Percentiles rank a stretch among this genome's conserved stretches.
Evolutionary conservation across 495 filamentous ascomycete species (phyloP).

Genomic region (Penicillium bialowiezense): DNA sequence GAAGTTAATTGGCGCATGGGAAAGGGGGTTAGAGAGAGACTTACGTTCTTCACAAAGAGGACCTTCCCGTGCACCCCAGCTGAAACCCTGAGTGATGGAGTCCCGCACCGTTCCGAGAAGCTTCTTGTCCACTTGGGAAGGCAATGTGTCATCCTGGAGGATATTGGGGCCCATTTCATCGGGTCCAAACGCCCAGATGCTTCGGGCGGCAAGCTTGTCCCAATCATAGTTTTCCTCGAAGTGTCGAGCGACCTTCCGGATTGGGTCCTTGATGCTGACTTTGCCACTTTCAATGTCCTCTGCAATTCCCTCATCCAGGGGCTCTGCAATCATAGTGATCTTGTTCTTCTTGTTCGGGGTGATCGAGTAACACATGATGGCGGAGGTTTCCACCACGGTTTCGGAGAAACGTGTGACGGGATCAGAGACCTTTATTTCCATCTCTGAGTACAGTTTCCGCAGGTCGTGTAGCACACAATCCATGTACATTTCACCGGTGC

Average conservation of each 20-base stretch:
- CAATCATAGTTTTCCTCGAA: slow-evolving; percentile 98
- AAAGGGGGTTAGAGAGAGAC: slow-evolving; percentile 29
- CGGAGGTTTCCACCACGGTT: slow-evolving; percentile 95
- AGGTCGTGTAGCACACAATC: slow-evolving; percentile 97
- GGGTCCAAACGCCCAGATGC: slow-evolving; percentile 98
- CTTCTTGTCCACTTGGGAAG: slow-evolving; percentile 85
- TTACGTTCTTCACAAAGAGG: slow-evolving; percentile 97
- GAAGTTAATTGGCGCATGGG: neutral
- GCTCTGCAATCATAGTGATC: slow-evolving; percentile 97
- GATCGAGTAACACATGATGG: slow-evolving; percentile 95
- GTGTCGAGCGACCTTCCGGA: slow-evolving; percentile 90
- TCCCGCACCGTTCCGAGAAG: slow-evolving; percentile 84
- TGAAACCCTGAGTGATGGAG: slow-evolving; percentile 90
- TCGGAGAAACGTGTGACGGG: slow-evolving; percentile 97
- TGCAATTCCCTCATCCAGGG: slow-evolving; percentile 89
- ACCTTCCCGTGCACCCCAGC: slow-evolving; percentile 92
- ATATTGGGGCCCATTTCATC: slow-evolving; percentile 96
- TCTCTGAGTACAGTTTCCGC: slow-evolving; percentile 90
- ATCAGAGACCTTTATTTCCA: slow-evolving; percentile 98
- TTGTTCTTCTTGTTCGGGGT: slow-evolving; percentile 99
- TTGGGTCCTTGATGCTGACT: slow-evolving; percentile 89
- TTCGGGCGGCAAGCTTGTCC: slow-evolving; percentile 89
- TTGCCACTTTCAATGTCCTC: slow-evolving; percentile 90
- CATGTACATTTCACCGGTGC: slow-evolving; percentile 97
- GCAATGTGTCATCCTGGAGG: slow-evolving; percentile 92